Evolutionary conservation across 495 filamentous ascomycete genomes (phyloP), one percentile per base, ranked within the genome.

Genomic region (Sordaria brevicollis): DNA sequence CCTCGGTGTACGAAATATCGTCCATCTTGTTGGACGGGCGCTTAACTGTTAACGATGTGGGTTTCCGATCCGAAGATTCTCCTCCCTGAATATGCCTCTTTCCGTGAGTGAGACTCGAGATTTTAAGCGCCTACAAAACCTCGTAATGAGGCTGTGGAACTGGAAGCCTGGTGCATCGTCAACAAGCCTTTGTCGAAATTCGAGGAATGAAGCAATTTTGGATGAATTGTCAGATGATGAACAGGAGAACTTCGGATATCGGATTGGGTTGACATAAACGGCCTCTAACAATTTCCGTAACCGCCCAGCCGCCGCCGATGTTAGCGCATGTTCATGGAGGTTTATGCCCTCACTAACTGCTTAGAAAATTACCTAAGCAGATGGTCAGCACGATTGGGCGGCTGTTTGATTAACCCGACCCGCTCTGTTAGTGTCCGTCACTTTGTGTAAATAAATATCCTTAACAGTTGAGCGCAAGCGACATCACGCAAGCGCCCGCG

Each of bases 281-380:
- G 67, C 37, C 71, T 71, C 71, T 76, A 74, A 72, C 74, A 74
- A 76, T 76, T 70, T 74, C 71, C 72, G 67, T 70, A 76, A 68
- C 66, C 74, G 74, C 74, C 70, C 19, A 54, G 39, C 38, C 49
- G 21, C 49, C 49, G 49, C 49, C 5, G 25, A 62, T 67, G 21
- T 67, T 68, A 37, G 67, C 17, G 33, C 43, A 54, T 43, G 19
- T 29, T 38, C 35, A 35, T 38, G 65, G 69, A 35, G 62, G 33
- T 69, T 69, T 2, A 43, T 62, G 33, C 41, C 41, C 19, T 25
- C 0, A 21, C 9, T 25, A 25, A 54, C 4, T 4, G 19, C 43
- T 21, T 34, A 34, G 68, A 35, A 31, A 29, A 33, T 49, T 68
- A 31, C 25, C 36, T 43, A 19, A 19, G 67, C 36, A 41, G 13